A percentile compares a stretch with the other conserved stretches of the same genome.
phyloP scores from a whole-genome alignment of 1,284 basidiomycete genomes.

The Austroboletus rostrupii region DNA sequence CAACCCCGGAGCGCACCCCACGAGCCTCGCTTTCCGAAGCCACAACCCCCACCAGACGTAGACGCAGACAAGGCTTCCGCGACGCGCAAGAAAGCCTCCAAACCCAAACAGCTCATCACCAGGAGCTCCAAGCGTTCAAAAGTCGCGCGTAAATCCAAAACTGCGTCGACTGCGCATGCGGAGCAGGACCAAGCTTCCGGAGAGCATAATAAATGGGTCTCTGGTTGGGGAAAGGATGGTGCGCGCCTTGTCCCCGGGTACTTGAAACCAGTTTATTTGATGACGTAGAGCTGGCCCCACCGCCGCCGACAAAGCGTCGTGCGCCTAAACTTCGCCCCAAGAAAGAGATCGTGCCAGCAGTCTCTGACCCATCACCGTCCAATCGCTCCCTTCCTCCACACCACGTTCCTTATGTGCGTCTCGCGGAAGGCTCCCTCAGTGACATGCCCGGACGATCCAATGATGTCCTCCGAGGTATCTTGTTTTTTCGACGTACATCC shows the following conservation, averaged over 20 bases:
- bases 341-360: slow-evolving; percentile 13
- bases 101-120: neutral
- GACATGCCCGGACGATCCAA: slow-evolving; percentile 28
- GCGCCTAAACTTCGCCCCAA: slow-evolving; percentile 5
- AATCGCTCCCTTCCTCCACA: slow-evolving; percentile 20
- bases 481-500: neutral
- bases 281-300: slow-evolving; percentile 17
- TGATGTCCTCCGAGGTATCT: slow-evolving; percentile 23
- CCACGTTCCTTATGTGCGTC: slow-evolving; percentile 28
- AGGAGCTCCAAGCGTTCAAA: slow-evolving; percentile 4
- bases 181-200: neutral
- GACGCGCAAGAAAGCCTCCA: slow-evolving; percentile 6
- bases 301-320: slow-evolving; percentile 13
- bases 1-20: neutral
- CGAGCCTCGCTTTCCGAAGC: neutral
- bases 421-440: slow-evolving; percentile 43
- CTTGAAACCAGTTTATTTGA: neutral
- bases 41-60: neutral
- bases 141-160: slow-evolving; percentile 7
- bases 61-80: neutral
- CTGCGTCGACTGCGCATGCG: neutral
- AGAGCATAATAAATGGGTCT: slow-evolving; percentile 19
- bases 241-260: neutral
- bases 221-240: slow-evolving; percentile 21
- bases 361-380: neutral